Percentiles rank a stretch among this genome's conserved stretches.
Conservation (phyloP, 305 asterid species). For the Solanum aculeatissimum region DNA sequence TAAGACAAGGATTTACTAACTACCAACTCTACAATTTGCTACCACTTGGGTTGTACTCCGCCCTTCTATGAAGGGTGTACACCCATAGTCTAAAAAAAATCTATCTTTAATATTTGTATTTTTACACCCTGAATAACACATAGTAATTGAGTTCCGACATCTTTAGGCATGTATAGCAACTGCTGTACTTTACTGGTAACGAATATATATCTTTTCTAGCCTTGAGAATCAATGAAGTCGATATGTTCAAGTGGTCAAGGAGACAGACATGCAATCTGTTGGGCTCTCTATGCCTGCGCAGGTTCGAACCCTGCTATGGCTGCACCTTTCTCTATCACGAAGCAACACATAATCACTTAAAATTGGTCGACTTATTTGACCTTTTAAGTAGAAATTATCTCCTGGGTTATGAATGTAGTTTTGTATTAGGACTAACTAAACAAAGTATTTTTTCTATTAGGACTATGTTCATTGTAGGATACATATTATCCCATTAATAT, state of each 20-base stretch:
- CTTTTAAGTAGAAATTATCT: too few relatives aligned
- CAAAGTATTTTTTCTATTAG: too few relatives aligned
- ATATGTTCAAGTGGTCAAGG: conserved; percentile 98
- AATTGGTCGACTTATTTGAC: too few relatives aligned
- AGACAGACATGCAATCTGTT: conserved; percentile 90
- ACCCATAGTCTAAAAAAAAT: not conserved
- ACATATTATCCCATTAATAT: too few relatives aligned
- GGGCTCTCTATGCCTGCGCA: conserved; percentile 41
- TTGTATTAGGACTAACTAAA: too few relatives aligned
- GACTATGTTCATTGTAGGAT: too few relatives aligned
- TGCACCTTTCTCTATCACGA: too few relatives aligned
- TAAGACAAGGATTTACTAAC: not conserved
- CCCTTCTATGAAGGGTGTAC: not conserved
- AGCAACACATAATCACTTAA: too few relatives aligned
- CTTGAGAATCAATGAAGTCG: conserved; percentile 8
- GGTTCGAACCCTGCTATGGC: not conserved
- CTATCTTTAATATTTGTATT: not conserved
- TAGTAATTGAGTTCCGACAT: not conserved
- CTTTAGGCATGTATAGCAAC: too few relatives aligned
- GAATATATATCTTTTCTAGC: not conserved
- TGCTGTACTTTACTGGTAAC: not conserved
- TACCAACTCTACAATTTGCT: not conserved
- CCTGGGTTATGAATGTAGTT: too few relatives aligned
- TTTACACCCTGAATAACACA: not conserved
- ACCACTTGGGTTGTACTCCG: not conserved